Percentiles rank a stretch among this genome's conserved stretches.
These are phyloP conservation scores for Thalassiosira livingstoniorum DNA, from an alignment of 352 stramenopile species.

Conservation along the genomic window DNA sequence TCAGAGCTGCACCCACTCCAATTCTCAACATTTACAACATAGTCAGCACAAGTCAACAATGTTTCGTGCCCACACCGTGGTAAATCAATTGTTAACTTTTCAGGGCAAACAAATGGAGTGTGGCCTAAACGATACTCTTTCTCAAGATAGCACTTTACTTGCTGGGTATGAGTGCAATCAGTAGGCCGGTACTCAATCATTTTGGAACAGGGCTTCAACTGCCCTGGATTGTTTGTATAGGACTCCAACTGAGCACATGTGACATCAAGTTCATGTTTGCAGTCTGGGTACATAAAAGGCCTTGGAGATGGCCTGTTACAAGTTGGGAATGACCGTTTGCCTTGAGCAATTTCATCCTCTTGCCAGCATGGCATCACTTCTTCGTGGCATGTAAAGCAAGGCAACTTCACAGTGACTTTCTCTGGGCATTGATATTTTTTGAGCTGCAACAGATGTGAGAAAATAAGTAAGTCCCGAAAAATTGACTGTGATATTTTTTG, in stretches of 20 bases:
- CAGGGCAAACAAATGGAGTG: slow-evolving; percentile 75
- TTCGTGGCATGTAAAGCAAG: slow-evolving; percentile 81
- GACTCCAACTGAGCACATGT: slow-evolving; percentile 85
- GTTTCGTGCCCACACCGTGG: slow-evolving; percentile 86
- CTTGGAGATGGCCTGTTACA: slow-evolving; percentile 83
- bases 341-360: slow-evolving; percentile 71
- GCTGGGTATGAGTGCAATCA: slow-evolving; percentile 83
- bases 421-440: slow-evolving; percentile 81
- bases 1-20: slow-evolving; percentile 75
- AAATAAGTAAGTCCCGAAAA: no score
- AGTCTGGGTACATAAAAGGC: slow-evolving; percentile 86
- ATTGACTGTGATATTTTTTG: no score
- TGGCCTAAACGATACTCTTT: slow-evolving; percentile 57
- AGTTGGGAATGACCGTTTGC: slow-evolving; percentile 63
- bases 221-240: slow-evolving; percentile 65
- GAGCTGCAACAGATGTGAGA: no score
- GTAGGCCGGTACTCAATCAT: slow-evolving; percentile 83
- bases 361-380: slow-evolving; percentile 74
- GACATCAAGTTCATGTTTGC: slow-evolving; percentile 85
- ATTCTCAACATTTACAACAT: slow-evolving; percentile 66
- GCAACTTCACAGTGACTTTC: slow-evolving; percentile 79
- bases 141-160: slow-evolving; percentile 82
- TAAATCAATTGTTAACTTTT: slow-evolving; percentile 78
- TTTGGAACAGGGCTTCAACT: slow-evolving; percentile 69
- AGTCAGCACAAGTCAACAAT: slow-evolving; percentile 74